Base-by-base conservation (phyloP, 1,284 basidiomycete genomes). In the Puccinia hordei region DNA sequence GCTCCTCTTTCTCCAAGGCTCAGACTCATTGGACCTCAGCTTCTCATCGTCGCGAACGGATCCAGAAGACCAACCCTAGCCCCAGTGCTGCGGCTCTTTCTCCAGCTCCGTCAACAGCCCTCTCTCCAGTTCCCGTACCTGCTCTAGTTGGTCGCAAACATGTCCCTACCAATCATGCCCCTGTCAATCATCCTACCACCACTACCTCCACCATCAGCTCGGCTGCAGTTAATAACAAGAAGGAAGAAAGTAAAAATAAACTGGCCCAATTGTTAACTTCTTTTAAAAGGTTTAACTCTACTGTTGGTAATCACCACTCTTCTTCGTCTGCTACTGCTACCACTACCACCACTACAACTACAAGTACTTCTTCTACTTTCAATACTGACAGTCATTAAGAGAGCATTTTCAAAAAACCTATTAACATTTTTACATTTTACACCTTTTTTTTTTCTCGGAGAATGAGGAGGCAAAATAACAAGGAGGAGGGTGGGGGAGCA, bases 231-330 rank as follows among this genome's bases (percentile, higher is more conserved):
- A 41, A n/a, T 41, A 66, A 71, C n/a, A 73, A 73, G 41, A 73
- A 73, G 41, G 71, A 73, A 49, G 73, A 61, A 63, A 63, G 59
- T 49, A 80, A 80, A 65, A 80, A 68, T 30, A 80, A 80, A 80
- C 46, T 80, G 2, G 77, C 77, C n/a, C 65, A 46, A 8, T 24
- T 80, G 15, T 41, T 80, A 13, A 80, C 77, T 49, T 63, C 77
- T 24, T 80, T 80, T 30, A 80, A 80, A 24, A 27, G 77, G n/a
- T 80, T 72, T 24, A 80, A 80, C 63, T 53, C 35, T 1, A 80
- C 66, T 17, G 55, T 80, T 30, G 77, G 51, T 9, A 80, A 80
- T 38, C 53, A 68, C 46, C 55, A 57, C 49, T 57, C 49, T 24
- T 38, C 71, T 2, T 57, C 53, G 41, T 41, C 55, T n/a, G 3